phyloP scores from a whole-genome alignment of 1,284 basidiomycete species.

The Ganoderma sp. region DNA sequence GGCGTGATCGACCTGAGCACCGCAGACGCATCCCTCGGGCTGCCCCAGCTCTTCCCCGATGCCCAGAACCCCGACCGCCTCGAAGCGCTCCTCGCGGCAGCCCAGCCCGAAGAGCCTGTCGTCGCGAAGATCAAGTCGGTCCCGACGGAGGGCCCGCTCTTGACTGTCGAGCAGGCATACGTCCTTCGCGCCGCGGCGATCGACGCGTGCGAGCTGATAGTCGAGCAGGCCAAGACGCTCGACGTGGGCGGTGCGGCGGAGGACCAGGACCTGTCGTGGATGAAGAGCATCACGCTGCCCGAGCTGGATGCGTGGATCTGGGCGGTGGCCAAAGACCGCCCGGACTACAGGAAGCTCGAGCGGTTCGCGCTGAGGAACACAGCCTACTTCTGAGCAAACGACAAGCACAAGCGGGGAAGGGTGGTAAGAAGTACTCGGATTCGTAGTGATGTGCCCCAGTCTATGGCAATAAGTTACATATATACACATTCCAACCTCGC shows the following conservation, averaged over 20 bases:
- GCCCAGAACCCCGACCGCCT: conserved; percentile 48
- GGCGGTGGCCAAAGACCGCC: conserved; percentile 75
- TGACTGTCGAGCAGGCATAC: conserved; percentile 69
- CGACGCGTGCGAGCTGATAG: conserved; percentile 74
- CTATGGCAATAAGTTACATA: not conserved
- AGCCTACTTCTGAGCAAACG: conserved; percentile 58
- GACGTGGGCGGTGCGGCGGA: conserved; percentile 34
- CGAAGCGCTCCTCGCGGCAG: conserved; percentile 46
- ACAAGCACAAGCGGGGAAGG: not conserved
- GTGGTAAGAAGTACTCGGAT: not conserved
- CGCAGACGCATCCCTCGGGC: conserved; percentile 43
- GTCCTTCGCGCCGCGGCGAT: conserved; percentile 82
- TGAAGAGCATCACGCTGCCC: conserved; percentile 61
- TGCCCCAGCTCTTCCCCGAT: conserved; percentile 53
- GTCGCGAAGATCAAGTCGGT: conserved; percentile 31
- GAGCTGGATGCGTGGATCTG: conserved; percentile 78
- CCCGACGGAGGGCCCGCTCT: conserved; percentile 66
- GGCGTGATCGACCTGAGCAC: conserved; percentile 72
- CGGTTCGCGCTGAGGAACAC: conserved; percentile 70
- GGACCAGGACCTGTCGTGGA: conserved; percentile 50
- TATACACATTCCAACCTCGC: not conserved
- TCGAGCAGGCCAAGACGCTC: conserved; percentile 57
- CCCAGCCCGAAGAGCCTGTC: conserved; percentile 27
- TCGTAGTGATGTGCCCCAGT: not conserved
- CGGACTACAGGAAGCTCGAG: conserved; percentile 66